Base-by-base conservation (phyloP, 768 basidiomycete species). In the Tylopilus intermedius region DNA sequence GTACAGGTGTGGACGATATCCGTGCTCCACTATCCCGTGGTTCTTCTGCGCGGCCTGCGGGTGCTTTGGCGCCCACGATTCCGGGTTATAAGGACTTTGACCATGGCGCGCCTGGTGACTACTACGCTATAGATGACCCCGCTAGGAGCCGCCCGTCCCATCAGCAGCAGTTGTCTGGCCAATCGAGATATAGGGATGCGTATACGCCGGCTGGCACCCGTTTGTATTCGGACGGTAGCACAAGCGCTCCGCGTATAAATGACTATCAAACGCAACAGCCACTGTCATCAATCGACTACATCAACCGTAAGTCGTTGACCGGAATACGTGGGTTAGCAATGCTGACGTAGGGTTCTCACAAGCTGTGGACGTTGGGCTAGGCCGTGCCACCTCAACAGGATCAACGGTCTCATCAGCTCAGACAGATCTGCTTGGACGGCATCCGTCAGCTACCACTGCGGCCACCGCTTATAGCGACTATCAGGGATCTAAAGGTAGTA, bases 341-440 rank as follows among this genome's bases (percentile, higher is more conserved):
- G 15, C 51, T 62, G 44, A 64, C 46, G 9, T 4, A 47, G 13
- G 33, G 38, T 35, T 18, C 22, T 41, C 42, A 38, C 51, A 53
- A 67, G 69, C 51, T 27, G 8, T 50, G 8, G 60, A 67, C 3
- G 58, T 27, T 13, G 27, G 32, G 8, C 24, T 68, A 1, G 67
- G 51, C 7, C 69, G 67, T 48, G 60, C 69, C n/a, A 57, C 57
- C 13, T 68, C 67, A 15, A 60, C 54, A 27, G 65, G 57, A 22
- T 69, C 67, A 14, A 69, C 69, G 2, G 41, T 49, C 11, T 69
- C 67, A 5, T 69, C 69, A 5, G 53, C 57, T 18, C 63, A 49
- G 32, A 58, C 67, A 13, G 62, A 62, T 40, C 40, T 59, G 10
- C 53, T 69, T 18, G 59, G 54, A 26, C 58, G 69, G 26, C 61